phyloP scores from a whole-genome alignment of 1,284 basidiomycete genomes.

The Rhodofomes roseus region DNA sequence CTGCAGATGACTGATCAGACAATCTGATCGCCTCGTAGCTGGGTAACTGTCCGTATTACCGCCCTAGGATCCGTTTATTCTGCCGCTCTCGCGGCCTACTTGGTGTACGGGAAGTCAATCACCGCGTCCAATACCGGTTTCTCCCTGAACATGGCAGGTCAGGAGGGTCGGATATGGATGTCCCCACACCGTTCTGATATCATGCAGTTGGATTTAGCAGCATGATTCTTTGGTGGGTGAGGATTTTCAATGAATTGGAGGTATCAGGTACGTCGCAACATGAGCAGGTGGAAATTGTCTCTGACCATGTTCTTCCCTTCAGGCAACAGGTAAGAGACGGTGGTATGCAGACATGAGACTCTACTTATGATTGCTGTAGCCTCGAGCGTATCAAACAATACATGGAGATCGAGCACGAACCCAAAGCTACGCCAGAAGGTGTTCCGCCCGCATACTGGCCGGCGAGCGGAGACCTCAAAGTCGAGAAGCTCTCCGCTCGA shows the following conservation, averaged over 20 bases:
- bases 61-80: constrained; percentile 47
- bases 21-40: constrained; percentile 5
- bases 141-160: constrained; percentile 46
- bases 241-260: constrained; percentile 54
- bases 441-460: constrained; percentile 78
- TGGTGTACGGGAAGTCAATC: constrained; percentile 40
- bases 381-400: constrained; percentile 4
- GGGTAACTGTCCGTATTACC: constrained; percentile 34
- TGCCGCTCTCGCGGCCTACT: constrained; percentile 47
- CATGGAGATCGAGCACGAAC: constrained; percentile 5
- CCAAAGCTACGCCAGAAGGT: constrained; percentile 33
- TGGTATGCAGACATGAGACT: too few species aligned
- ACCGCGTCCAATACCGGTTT: constrained; percentile 46
- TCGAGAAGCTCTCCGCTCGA: constrained; percentile 56
- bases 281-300: too few species aligned
- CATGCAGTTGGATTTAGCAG: constrained; percentile 44
- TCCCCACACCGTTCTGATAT: not conserved
- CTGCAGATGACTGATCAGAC: too few species aligned
- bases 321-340: not conserved
- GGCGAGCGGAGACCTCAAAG: constrained; percentile 60
- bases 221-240: constrained; percentile 51
- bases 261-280: constrained; percentile 40
- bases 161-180: constrained; percentile 9
- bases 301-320: not conserved
- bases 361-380: not conserved